Evolutionary conservation across 345 rosid species (phyloP), one percentile per base, ranked within the genome.

Genomic region (Moricandia moricandioides): DNA sequence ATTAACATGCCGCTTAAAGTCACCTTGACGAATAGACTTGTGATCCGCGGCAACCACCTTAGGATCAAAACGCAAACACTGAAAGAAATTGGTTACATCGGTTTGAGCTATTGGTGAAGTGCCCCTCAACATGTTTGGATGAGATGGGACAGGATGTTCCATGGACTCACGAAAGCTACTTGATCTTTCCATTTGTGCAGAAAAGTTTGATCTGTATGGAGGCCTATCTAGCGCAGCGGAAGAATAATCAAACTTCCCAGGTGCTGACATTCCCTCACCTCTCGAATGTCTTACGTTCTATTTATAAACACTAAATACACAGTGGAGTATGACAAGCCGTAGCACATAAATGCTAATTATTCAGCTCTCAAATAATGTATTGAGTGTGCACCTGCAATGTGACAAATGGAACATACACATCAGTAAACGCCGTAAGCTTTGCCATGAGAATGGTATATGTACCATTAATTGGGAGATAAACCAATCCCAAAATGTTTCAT

Each of bases 151-250:
- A 31, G 87, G 85, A 79, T 84, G 85, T 82, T 88, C 98, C 84
- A 84, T 79, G 73, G 87, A 80, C 84, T 91, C 94, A 18, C 90
- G 91, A 77, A 90, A 94, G 81, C 93, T 89, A 78, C 90, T 81
- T 0, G 96, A 88, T 86, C 95, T 91, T 77, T 94, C 95, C 85
- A 87, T 74, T 62, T 86, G 84, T 79, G 88, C 79, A 29, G 84
- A 67, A 76, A 84, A 77, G 87, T 85, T 86, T 82, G 94, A 83
- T 87, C 94, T 95, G 83, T 89, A 89, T 49, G 82, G 55, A 45
- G 88, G 87, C 85, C 88, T 89, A 81, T 91, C 95, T 8, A 88
- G 88, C 84, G 88, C 88, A 82, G 85, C 86, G 78, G 96, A 85
- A 78, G 97, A 83, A 81, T 79, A 80, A 77, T 89, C 98, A 65